Evolutionary conservation across 2,329 filamentous ascomycete genomes (phyloP).

Genomic region (Trichoderma koningiopsis): DNA sequence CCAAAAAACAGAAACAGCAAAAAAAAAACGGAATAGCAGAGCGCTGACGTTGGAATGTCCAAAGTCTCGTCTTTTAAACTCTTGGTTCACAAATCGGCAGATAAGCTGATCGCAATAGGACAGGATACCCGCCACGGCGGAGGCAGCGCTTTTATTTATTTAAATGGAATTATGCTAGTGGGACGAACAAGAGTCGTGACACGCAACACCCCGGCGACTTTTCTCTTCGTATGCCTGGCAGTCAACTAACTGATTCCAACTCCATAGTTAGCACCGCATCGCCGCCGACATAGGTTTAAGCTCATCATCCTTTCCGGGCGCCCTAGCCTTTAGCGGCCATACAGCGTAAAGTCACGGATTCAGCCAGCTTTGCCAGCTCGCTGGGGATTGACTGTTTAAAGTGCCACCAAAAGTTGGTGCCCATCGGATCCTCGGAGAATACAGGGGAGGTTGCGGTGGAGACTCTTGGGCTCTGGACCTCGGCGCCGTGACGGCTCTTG

Average conservation of each 20-base stretch:
- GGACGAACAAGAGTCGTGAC: not conserved
- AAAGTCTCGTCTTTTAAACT: not conserved
- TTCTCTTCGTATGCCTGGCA: not conserved
- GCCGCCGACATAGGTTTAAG: too few species aligned
- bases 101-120: not conserved
- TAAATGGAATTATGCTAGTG: not conserved
- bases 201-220: not conserved
- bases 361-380: too few species aligned
- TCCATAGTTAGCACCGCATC: not conserved
- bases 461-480: not conserved
- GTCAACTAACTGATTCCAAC: not conserved
- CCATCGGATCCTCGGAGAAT: not conserved
- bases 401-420: not conserved
- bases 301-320: not conserved
- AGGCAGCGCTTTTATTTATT: not conserved
- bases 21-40: not conserved
- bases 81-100: not conserved
- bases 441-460: not conserved
- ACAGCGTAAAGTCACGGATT: too few species aligned
- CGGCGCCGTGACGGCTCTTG: conserved; percentile 3
- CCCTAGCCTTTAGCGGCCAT: too few species aligned
- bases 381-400: too few species aligned
- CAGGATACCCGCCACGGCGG: not conserved
- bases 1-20: not conserved
- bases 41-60: not conserved